Conservation (phyloP, 352 stramenopile genomes). For the Thraustochytrium sp. region DNA sequence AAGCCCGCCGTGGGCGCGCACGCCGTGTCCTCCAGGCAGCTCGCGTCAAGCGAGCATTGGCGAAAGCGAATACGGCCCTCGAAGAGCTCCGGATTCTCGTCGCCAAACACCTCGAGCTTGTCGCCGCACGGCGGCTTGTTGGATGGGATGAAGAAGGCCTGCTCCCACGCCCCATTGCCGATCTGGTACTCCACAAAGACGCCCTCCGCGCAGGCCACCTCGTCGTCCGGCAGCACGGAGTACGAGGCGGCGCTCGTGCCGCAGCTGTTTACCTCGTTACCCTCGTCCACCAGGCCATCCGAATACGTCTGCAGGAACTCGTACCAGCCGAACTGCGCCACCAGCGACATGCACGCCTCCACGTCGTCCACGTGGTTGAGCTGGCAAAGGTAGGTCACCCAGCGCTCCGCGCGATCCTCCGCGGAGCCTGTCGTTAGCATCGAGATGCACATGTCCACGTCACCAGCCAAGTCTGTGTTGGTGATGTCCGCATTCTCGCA, state of each 20-base stretch:
- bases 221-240: background rate
- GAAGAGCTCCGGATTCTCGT: slow-evolving; percentile 11
- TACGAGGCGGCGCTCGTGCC: background rate
- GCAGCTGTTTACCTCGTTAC: background rate
- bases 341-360: background rate
- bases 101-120: background rate
- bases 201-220: background rate
- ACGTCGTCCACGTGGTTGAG: slow-evolving; percentile 1
- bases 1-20: background rate
- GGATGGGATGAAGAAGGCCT: slow-evolving; percentile 26
- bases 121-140: background rate
- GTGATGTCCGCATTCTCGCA: background rate
- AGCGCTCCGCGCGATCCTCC: background rate
- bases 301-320: slow-evolving; percentile 23
- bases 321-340: slow-evolving; percentile 29
- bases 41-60: background rate
- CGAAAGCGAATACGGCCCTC: background rate
- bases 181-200: slow-evolving; percentile 7
- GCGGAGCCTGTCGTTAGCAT: background rate
- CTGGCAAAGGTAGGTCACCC: background rate
- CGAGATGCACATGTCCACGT: background rate
- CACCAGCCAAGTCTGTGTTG: background rate
- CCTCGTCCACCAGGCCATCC: background rate
- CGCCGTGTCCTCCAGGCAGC: background rate
- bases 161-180: background rate